Evolutionary conservation across 2,329 filamentous ascomycete genomes (phyloP).

Genomic region (Pseudocercospora vitis): DNA sequence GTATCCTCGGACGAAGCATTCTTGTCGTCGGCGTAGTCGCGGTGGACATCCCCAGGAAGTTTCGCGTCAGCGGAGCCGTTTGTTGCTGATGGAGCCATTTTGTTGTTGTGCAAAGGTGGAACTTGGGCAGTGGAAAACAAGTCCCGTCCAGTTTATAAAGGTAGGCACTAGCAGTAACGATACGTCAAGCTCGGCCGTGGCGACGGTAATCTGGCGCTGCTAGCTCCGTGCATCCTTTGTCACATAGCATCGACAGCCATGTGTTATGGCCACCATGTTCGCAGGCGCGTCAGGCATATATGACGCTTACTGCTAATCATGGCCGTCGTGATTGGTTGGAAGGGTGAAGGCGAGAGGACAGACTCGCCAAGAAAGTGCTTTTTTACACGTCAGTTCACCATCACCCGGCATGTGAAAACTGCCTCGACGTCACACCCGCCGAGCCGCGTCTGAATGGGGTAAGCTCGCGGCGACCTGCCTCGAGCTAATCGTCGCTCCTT

Average conservation of each 20-base stretch:
- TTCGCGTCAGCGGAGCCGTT: slow-evolving; percentile 19
- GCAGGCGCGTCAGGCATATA: slow-evolving; percentile 3
- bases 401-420: background rate
- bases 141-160: slow-evolving; percentile 5
- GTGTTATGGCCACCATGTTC: slow-evolving; percentile 9
- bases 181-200: slow-evolving; percentile 8
- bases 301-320: slow-evolving; percentile 18
- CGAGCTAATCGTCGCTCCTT: too few species aligned
- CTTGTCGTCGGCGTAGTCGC: slow-evolving; percentile 49
- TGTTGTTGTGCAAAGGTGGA: slow-evolving; percentile 13
- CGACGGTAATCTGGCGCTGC: background rate
- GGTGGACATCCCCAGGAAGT: slow-evolving; percentile 27
- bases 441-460: slow-evolving; percentile 1
- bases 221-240: slow-evolving; percentile 4
- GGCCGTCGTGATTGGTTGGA: slow-evolving; percentile 18
- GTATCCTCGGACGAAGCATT: slow-evolving; percentile 46
- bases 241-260: background rate
- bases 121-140: slow-evolving; percentile 12
- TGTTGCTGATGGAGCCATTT: slow-evolving; percentile 28
- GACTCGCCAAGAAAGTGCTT: background rate
- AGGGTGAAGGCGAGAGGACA: too few species aligned
- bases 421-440: background rate
- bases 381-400: slow-evolving; percentile 6
- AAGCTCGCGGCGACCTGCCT: slow-evolving; percentile 4
- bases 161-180: slow-evolving; percentile 5